phyloP scores from a whole-genome alignment of 225 moss, liverwort and hornwort species.

The Rhytidiadelphus loreus region DNA sequence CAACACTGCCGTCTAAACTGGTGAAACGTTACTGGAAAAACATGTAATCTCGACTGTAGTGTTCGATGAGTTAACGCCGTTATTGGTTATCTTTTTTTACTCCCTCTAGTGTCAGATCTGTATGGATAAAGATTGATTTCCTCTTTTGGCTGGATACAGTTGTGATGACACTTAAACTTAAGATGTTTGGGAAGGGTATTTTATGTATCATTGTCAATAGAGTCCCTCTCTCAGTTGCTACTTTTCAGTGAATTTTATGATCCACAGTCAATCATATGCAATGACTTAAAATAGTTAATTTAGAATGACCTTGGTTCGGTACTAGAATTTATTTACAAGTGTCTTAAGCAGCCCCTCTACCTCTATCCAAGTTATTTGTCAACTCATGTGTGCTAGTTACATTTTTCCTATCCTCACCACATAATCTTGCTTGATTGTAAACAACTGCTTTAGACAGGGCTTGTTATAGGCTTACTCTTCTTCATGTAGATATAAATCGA shows the following conservation, averaged over 20 bases:
- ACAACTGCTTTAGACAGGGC: background rate
- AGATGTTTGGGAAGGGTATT: background rate
- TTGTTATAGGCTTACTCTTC: background rate
- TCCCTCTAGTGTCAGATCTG: background rate
- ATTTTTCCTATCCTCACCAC: background rate
- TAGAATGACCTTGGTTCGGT: background rate
- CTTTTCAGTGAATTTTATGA: background rate
- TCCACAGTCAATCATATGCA: background rate
- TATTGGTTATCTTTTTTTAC: background rate
- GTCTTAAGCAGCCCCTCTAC: too few species aligned
- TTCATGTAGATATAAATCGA: background rate
- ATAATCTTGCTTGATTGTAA: background rate
- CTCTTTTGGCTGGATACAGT: background rate
- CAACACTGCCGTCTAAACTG: background rate
- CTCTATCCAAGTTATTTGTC: background rate
- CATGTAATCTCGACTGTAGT: background rate
- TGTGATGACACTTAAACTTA: background rate
- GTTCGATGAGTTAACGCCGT: background rate
- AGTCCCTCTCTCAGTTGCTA: background rate
- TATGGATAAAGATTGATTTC: background rate
- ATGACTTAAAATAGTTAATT: background rate
- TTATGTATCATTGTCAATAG: background rate
- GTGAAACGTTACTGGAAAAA: background rate
- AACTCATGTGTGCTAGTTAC: background rate
- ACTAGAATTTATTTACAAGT: background rate